phyloP scores from a whole-genome alignment of 2,329 filamentous ascomycete species.

The Pestalotiopsis sp. region DNA sequence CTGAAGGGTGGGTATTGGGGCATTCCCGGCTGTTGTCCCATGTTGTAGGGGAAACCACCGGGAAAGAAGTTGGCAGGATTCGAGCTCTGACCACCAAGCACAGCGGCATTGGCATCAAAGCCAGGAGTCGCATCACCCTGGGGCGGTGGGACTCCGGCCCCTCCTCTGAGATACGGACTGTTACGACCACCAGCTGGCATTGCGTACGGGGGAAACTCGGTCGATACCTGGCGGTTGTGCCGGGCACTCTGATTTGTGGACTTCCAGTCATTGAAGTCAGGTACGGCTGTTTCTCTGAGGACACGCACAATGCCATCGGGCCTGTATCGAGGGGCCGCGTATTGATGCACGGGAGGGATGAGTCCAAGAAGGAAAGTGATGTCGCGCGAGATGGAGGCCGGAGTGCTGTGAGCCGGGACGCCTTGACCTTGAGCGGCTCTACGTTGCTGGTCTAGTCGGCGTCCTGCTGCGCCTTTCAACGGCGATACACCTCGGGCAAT shows the following conservation, averaged over 20 bases:
- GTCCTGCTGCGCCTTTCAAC: conserved; percentile 85
- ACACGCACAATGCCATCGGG: conserved; percentile 73
- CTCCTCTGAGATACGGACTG: conserved; percentile 49
- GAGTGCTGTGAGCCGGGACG: conserved; percentile 36
- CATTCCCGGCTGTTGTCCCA: conserved; percentile 1
- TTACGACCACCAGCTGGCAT: conserved; percentile 40
- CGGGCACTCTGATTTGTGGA: conserved; percentile 28
- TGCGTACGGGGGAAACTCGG: conserved; percentile 22
- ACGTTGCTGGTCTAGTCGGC: conserved; percentile 79
- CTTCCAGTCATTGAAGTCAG: conserved; percentile 59
- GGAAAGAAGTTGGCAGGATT: conserved; percentile 1
- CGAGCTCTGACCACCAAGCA: neutral
- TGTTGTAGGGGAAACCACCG: conserved; percentile 5
- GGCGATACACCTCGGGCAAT: conserved; percentile 88
- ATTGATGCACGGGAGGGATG: conserved; percentile 73
- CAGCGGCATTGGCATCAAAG: neutral
- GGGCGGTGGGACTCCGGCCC: conserved; percentile 8
- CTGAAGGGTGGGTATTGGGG: conserved; percentile 4
- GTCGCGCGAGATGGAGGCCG: conserved; percentile 73
- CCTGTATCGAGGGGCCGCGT: conserved; percentile 72
- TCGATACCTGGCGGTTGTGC: conserved; percentile 35
- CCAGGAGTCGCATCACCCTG: neutral
- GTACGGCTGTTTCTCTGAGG: conserved; percentile 69
- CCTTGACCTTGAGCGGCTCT: conserved; percentile 56
- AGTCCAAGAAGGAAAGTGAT: conserved; percentile 70